These are phyloP conservation scores for Penicillium sp. DNA, from an alignment of 2,329 filamentous ascomycete genomes.

Conservation along the genomic window DNA sequence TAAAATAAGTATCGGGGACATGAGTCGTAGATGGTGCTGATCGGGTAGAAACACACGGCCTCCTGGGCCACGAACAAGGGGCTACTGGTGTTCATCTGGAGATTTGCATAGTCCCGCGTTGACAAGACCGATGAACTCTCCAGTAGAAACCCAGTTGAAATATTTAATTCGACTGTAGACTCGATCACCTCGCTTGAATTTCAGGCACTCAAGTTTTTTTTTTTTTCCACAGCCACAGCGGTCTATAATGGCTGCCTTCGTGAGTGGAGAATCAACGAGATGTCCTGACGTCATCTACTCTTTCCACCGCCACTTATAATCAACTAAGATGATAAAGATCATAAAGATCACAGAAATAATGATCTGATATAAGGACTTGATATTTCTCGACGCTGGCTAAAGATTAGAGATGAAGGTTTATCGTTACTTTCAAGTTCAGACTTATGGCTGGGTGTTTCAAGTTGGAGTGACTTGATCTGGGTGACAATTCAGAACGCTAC, in stretches of 20 bases:
- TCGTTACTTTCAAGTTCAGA: no score
- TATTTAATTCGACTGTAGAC: no score
- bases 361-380: no score
- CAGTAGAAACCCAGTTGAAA: no score
- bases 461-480: no score
- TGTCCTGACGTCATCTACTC: not conserved
- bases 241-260: not conserved
- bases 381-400: no score
- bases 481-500: no score
- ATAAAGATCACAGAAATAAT: no score
- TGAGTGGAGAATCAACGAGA: not conserved
- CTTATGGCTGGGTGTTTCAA: no score
- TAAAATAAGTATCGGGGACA: constrained; percentile 42
- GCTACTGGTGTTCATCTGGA: constrained; percentile 15
- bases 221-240: not conserved
- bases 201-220: not conserved
- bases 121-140: no score
- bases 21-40: constrained; percentile 38
- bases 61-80: constrained; percentile 36
- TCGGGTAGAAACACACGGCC: constrained; percentile 36
- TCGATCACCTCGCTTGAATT: not conserved
- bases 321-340: no score
- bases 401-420: no score
- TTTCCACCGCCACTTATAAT: not conserved
- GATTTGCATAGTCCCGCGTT: not conserved